These are phyloP conservation scores for Fusarium musae DNA, from an alignment of 2,329 filamentous ascomycete genomes.

Conservation along the genomic window DNA sequence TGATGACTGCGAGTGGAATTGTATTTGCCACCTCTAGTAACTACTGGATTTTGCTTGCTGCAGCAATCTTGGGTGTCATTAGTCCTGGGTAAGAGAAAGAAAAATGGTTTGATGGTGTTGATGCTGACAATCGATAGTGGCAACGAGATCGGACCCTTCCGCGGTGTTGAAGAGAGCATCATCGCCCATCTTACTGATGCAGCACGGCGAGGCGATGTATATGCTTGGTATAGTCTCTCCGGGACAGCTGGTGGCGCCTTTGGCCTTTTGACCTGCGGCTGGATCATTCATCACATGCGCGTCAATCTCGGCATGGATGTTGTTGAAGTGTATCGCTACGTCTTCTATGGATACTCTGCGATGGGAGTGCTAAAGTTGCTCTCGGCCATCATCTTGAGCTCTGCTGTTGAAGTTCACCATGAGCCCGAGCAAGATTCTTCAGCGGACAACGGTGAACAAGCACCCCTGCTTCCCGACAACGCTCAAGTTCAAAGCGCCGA, in stretches of 20 bases:
- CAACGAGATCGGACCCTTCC: conserved; percentile 72
- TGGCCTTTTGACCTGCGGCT: conserved; percentile 69
- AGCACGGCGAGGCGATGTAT: conserved; percentile 63
- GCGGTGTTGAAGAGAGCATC: conserved; percentile 70
- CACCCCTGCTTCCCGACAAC: conserved; percentile 41
- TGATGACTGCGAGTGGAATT: conserved; percentile 67
- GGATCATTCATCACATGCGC: conserved; percentile 64
- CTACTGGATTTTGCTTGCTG: conserved; percentile 68
- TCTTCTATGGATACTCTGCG: conserved; percentile 57
- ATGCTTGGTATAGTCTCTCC: conserved; percentile 69
- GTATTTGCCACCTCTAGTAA: conserved; percentile 63
- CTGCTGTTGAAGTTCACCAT: conserved; percentile 55
- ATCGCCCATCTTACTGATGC: conserved; percentile 65
- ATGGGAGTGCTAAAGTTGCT: conserved; percentile 68
- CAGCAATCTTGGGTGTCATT: conserved; percentile 70
- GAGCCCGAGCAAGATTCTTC: neutral
- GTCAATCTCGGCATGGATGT: conserved; percentile 55
- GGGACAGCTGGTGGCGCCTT: conserved; percentile 70
- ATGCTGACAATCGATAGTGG: conserved; percentile 54
- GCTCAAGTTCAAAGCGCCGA: neutral
- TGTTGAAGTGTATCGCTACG: conserved; percentile 61
- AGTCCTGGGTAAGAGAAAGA: conserved; percentile 58
- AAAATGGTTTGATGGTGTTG: fast-evolving
- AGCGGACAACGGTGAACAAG: conserved; percentile 24
- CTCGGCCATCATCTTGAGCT: conserved; percentile 61